Evolutionary conservation across 2,329 filamentous ascomycete species (phyloP).

Genomic region (Aaosphaeria arxii): DNA sequence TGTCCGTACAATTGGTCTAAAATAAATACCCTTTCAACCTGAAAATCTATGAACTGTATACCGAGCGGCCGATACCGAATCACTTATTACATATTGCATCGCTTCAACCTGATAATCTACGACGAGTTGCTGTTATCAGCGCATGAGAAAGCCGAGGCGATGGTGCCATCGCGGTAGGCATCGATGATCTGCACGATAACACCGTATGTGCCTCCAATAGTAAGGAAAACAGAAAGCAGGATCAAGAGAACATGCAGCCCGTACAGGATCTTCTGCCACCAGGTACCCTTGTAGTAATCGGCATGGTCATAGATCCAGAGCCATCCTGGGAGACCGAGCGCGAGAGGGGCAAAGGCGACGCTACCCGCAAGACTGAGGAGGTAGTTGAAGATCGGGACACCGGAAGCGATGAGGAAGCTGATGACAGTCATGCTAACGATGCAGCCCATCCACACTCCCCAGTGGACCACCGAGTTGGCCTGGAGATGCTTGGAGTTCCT

Average conservation of each 20-base stretch:
- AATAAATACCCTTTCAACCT: no score
- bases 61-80: no score
- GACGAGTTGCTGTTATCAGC: constrained; percentile 7
- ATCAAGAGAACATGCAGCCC: constrained; percentile 41
- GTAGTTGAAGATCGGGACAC: constrained; percentile 53
- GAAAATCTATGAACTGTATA: no score
- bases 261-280: constrained; percentile 32
- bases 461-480: constrained; percentile 51
- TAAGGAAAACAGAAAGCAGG: constrained; percentile 44
- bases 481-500: constrained; percentile 52
- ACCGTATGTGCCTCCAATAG: constrained; percentile 46
- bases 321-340: constrained; percentile 46
- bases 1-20: no score
- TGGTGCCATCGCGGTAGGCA: constrained; percentile 47
- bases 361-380: constrained; percentile 46
- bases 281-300: constrained; percentile 33
- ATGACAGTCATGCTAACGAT: constrained; percentile 49
- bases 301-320: constrained; percentile 51
- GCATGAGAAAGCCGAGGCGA: constrained; percentile 29
- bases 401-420: constrained; percentile 49
- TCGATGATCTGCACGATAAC: constrained; percentile 48
- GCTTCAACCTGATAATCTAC: not conserved
- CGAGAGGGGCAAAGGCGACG: constrained; percentile 50
- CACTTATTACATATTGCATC: no score
- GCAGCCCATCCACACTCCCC: constrained; percentile 53